Percentiles rank a stretch among this genome's conserved stretches.
Conservation (phyloP, 1,284 basidiomycete species). For the Afroboletus lepidellus region DNA sequence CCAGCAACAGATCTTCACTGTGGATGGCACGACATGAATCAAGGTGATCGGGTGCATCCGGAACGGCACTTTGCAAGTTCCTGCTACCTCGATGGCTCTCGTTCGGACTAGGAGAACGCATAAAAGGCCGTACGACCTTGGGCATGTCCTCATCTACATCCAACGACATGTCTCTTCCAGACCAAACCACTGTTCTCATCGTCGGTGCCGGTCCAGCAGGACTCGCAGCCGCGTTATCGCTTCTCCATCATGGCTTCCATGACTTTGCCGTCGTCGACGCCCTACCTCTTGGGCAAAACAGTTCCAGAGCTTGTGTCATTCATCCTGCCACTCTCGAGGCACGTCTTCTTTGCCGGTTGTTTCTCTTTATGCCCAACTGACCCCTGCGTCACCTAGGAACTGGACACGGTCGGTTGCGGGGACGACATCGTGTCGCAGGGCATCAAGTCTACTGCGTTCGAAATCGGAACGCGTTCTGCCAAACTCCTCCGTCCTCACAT, state of each 20-base stretch:
- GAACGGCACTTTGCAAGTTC: not conserved
- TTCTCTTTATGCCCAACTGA: not conserved
- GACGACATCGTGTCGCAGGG: conserved; percentile 41
- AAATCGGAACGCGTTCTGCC: conserved; percentile 32
- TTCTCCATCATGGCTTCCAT: conserved; percentile 37
- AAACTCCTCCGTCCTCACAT: conserved; percentile 36
- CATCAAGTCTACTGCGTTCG: conserved; percentile 30
- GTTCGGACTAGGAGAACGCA: not conserved
- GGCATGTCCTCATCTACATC: not conserved
- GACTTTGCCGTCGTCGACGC: conserved; percentile 49
- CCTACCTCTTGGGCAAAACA: conserved; percentile 24
- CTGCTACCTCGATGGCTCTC: not conserved
- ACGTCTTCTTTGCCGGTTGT: not conserved
- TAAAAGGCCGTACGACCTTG: not conserved
- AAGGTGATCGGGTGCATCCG: not conserved
- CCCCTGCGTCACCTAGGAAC: conserved; percentile 33
- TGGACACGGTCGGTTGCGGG: conserved; percentile 45
- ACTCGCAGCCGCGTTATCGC: conserved; percentile 22
- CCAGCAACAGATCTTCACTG: too few relatives aligned
- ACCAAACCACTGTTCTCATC: conserved; percentile 26
- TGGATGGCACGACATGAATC: too few relatives aligned
- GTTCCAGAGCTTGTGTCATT: conserved; percentile 40
- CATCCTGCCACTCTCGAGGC: conserved; percentile 45
- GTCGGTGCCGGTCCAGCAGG: conserved; percentile 33
- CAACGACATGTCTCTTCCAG: conserved; percentile 26